These are phyloP conservation scores for Penicillium expansum DNA, from an alignment of 2,329 filamentous ascomycete species.

Conservation along the genomic window DNA sequence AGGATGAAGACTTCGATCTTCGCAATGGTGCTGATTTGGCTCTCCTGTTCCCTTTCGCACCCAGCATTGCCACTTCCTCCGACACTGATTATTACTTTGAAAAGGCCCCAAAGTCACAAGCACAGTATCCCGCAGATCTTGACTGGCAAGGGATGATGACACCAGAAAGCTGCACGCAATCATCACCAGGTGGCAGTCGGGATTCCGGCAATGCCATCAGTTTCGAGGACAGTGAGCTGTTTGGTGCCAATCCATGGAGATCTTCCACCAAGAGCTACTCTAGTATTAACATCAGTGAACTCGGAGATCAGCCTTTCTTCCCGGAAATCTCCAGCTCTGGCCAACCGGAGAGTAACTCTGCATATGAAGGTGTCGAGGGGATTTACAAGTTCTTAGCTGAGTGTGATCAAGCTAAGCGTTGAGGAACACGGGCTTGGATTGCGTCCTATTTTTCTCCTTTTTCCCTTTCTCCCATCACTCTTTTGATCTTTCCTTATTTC, in stretches of 20 bases:
- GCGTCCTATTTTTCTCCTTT: background rate
- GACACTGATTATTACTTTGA: slow-evolving; percentile 45
- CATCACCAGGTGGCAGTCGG: slow-evolving; percentile 24
- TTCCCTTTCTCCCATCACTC: background rate
- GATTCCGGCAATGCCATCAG: slow-evolving; percentile 32
- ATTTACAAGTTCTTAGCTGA: slow-evolving; percentile 66
- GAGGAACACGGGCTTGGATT: background rate
- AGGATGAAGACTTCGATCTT: slow-evolving; percentile 73
- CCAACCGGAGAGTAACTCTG: slow-evolving; percentile 41
- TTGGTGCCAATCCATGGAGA: slow-evolving; percentile 54
- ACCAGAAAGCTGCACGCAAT: slow-evolving; percentile 30
- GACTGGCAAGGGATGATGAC: slow-evolving; percentile 60
- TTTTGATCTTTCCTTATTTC: slow-evolving; percentile 5
- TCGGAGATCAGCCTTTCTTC: slow-evolving; percentile 42
- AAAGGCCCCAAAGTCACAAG: slow-evolving; percentile 33
- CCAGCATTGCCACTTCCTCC: slow-evolving; percentile 52
- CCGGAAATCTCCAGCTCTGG: slow-evolving; percentile 40
- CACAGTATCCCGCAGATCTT: slow-evolving; percentile 42
- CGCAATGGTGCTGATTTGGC: slow-evolving; percentile 69
- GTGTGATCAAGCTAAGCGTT: slow-evolving; percentile 52
- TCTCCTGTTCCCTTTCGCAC: slow-evolving; percentile 82
- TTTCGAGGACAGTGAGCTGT: slow-evolving; percentile 44
- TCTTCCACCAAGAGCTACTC: slow-evolving; percentile 56
- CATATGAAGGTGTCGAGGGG: slow-evolving; percentile 63
- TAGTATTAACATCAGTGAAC: slow-evolving; percentile 56